Conservation (phyloP, 768 basidiomycete species). For the Pisolithus microcarpus region DNA sequence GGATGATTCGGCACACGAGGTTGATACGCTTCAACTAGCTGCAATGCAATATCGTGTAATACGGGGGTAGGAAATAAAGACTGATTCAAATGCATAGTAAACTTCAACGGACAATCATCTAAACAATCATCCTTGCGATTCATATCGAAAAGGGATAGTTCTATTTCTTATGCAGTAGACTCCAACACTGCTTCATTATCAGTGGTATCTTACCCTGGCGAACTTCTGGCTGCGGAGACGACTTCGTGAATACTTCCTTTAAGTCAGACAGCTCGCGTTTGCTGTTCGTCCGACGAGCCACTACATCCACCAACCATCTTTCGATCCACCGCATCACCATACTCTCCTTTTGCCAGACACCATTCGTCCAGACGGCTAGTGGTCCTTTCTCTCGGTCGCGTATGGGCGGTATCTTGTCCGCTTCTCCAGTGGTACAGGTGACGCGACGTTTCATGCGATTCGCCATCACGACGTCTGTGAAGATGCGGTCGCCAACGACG, state of each 20-base stretch:
- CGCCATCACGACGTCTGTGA: constrained; percentile 87
- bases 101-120: too few species aligned
- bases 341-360: constrained; percentile 61
- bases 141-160: neutral
- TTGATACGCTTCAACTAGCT: neutral
- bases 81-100: too few species aligned
- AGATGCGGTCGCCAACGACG: constrained; percentile 85
- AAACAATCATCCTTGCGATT: neutral
- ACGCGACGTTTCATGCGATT: constrained; percentile 50
- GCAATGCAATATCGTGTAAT: neutral
- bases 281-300: constrained; percentile 33
- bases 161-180: neutral
- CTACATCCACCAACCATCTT: constrained; percentile 38
- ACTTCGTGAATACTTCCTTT: neutral
- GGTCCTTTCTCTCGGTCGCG: constrained; percentile 35
- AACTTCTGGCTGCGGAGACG: neutral
- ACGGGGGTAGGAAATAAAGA: too few species aligned
- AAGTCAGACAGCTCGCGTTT: constrained; percentile 2
- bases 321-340: constrained; percentile 58
- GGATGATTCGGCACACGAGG: neutral
- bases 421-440: constrained; percentile 3
- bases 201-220: neutral
- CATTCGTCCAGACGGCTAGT: constrained; percentile 62
- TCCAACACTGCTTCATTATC: neutral
- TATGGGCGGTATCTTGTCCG: constrained; percentile 5